phyloP scores from a whole-genome alignment of 371 early-diverging fungal species.

The Mucor indicus region DNA sequence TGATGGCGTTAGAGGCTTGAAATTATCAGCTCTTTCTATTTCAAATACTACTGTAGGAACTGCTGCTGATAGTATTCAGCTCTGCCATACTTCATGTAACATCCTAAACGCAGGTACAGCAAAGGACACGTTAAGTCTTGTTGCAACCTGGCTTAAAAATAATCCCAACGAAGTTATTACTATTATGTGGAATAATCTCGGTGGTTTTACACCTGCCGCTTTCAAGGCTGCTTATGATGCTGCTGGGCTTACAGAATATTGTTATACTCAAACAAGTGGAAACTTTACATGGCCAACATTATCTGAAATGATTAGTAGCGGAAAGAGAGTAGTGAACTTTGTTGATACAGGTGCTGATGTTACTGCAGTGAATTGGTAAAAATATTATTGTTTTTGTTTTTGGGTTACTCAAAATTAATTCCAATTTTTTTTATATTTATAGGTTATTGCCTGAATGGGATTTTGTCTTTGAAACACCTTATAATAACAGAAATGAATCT shows the following conservation, averaged over 20 bases:
- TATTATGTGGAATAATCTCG: slow-evolving; percentile 69
- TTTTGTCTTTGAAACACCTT: slow-evolving; percentile 64
- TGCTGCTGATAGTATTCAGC: slow-evolving; percentile 43
- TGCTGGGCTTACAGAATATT: slow-evolving; percentile 57
- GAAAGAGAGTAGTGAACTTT: slow-evolving; percentile 69
- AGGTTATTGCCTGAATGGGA: slow-evolving; percentile 56
- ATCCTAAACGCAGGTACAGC: slow-evolving; percentile 62
- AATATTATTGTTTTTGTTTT: too few species aligned
- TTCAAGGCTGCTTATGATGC: slow-evolving; percentile 53
- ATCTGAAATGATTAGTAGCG: slow-evolving; percentile 55
- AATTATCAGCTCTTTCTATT: slow-evolving; percentile 59
- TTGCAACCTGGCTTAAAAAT: slow-evolving; percentile 52
- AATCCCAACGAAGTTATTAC: slow-evolving; percentile 69
- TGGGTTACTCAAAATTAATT: too few species aligned
- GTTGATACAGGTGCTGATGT: slow-evolving; percentile 53
- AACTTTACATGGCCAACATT: slow-evolving; percentile 69
- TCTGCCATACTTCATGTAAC: slow-evolving; percentile 68
- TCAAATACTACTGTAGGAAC: slow-evolving; percentile 22
- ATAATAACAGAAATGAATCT: slow-evolving; percentile 35
- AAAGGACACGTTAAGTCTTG: slow-evolving; percentile 37
- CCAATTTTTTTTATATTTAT: too few species aligned
- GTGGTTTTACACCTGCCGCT: slow-evolving; percentile 40
- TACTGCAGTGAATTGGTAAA: slow-evolving; percentile 58
- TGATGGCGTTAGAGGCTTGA: slow-evolving; percentile 71
- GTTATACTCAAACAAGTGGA: slow-evolving; percentile 40